A percentile compares a stretch with the other conserved stretches of the same genome.
Evolutionary conservation across 768 basidiomycete species (phyloP).

Genomic region (Phylloporus sp.): DNA sequence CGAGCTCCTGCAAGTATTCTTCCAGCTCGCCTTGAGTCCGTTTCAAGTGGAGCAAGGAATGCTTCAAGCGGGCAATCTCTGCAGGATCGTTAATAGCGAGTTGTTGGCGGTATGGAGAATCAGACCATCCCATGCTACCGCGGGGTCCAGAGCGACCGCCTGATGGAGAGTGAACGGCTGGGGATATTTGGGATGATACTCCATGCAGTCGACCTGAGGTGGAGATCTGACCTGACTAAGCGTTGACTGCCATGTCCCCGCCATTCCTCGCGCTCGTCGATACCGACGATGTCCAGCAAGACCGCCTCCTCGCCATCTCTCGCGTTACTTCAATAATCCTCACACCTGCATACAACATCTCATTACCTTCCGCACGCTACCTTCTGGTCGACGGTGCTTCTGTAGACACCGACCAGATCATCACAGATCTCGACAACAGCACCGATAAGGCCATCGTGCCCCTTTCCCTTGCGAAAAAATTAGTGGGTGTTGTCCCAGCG

Average conservation of each 20-base stretch:
- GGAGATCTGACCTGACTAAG: conserved; percentile 18
- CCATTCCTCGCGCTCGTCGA: conserved; percentile 63
- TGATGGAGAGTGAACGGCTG: conserved; percentile 75
- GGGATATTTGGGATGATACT: conserved; percentile 59
- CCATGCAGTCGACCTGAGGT: conserved; percentile 41
- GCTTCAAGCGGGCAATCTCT: conserved; percentile 76
- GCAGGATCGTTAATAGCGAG: conserved; percentile 1
- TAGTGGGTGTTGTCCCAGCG: conserved; percentile 64
- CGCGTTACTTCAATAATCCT: conserved; percentile 79
- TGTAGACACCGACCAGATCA: conserved; percentile 50
- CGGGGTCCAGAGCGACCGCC: conserved; percentile 60
- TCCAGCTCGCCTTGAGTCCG: conserved; percentile 58
- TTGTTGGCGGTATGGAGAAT: neutral
- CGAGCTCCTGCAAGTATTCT: conserved; percentile 40
- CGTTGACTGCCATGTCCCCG: conserved; percentile 17
- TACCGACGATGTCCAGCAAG: conserved; percentile 34
- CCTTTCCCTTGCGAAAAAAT: conserved; percentile 58
- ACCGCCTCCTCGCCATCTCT: conserved; percentile 55
- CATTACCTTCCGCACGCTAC: conserved; percentile 37
- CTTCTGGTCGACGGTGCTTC: conserved; percentile 53
- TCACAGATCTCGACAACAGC: conserved; percentile 71
- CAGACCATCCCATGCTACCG: conserved; percentile 68
- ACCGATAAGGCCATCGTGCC: conserved; percentile 77
- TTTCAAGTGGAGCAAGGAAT: conserved; percentile 61
- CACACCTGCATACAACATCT: conserved; percentile 32